Conservation (phyloP, 345 rosid species). For the Citropsis articulata region DNA sequence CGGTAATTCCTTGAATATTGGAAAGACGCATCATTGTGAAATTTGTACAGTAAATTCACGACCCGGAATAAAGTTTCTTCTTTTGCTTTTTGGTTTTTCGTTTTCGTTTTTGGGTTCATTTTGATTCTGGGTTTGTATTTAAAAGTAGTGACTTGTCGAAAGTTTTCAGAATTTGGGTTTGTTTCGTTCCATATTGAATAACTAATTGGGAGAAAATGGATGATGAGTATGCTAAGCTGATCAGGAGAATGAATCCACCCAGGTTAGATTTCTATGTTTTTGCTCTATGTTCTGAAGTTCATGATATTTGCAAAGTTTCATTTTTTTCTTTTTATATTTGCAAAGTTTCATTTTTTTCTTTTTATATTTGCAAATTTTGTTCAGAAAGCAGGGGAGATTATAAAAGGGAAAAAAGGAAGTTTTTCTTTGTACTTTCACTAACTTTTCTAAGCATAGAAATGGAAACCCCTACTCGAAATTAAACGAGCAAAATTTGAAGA, state of each 20-base stretch:
- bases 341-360: too few relatives aligned
- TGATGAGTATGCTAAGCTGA: conserved; percentile 81
- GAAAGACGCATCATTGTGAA: conserved; percentile 27
- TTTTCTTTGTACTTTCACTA: not conserved
- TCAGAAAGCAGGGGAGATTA: not conserved
- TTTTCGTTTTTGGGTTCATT: not conserved
- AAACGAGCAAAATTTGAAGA: not conserved
- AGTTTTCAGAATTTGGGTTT: conserved; percentile 5
- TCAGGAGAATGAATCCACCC: conserved; percentile 90
- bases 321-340: too few relatives aligned
- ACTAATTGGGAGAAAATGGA: conserved; percentile 37
- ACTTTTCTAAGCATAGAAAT: not conserved
- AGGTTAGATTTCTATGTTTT: conserved; percentile 32
- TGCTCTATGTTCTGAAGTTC: not conserved
- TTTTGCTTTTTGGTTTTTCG: not conserved
- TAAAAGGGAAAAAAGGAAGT: too few relatives aligned
- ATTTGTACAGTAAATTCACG: conserved; percentile 1
- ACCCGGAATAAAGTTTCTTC: not conserved
- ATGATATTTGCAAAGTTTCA: not conserved
- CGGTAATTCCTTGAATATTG: conserved; percentile 38
- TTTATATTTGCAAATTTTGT: not conserved
- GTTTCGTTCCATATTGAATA: not conserved
- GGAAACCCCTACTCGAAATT: not conserved
- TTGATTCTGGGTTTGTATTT: not conserved
- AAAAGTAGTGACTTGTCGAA: not conserved